phyloP scores from a whole-genome alignment of 805 yeast genomes.

The Schwanniomyces sp. region DNA sequence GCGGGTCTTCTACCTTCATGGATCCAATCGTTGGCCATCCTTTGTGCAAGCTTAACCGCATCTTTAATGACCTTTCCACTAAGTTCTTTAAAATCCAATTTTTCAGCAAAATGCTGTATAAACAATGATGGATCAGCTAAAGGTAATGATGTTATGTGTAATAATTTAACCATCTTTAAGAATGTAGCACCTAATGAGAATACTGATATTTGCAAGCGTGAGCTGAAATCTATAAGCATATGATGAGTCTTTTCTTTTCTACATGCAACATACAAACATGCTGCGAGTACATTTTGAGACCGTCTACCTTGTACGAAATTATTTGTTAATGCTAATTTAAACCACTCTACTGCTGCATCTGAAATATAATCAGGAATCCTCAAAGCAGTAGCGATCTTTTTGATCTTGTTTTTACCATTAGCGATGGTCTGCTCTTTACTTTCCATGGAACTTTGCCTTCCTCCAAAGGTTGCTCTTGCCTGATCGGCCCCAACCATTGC shows the following conservation, averaged over 20 bases:
- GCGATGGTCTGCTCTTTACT: conserved; percentile 86
- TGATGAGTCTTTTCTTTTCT: conserved; percentile 89
- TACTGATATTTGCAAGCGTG: conserved; percentile 85
- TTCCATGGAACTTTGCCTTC: conserved; percentile 74
- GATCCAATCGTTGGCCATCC: conserved; percentile 96
- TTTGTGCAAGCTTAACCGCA: conserved; percentile 80
- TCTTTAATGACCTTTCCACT: conserved; percentile 78
- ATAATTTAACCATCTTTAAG: conserved; percentile 83
- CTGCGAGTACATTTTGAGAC: conserved; percentile 92
- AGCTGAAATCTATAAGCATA: conserved; percentile 93
- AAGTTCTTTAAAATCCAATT: conserved; percentile 75
- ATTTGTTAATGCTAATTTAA: conserved; percentile 76
- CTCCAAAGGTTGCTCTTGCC: conserved; percentile 63
- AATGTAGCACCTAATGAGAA: conserved; percentile 96
- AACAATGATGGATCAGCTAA: conserved; percentile 92
- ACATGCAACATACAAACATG: conserved; percentile 94
- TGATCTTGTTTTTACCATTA: conserved; percentile 78
- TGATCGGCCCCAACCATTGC: conserved; percentile 90
- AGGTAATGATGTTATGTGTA: conserved; percentile 77
- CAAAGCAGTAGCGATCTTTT: conserved; percentile 76
- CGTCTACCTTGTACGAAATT: conserved; percentile 97
- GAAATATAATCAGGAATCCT: conserved; percentile 80
- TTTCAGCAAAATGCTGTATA: conserved; percentile 91
- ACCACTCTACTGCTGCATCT: conserved; percentile 88
- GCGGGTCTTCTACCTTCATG: conserved; percentile 97